phyloP scores from a whole-genome alignment of 805 yeast genomes.

The Metahyphopichia silvanorum region DNA sequence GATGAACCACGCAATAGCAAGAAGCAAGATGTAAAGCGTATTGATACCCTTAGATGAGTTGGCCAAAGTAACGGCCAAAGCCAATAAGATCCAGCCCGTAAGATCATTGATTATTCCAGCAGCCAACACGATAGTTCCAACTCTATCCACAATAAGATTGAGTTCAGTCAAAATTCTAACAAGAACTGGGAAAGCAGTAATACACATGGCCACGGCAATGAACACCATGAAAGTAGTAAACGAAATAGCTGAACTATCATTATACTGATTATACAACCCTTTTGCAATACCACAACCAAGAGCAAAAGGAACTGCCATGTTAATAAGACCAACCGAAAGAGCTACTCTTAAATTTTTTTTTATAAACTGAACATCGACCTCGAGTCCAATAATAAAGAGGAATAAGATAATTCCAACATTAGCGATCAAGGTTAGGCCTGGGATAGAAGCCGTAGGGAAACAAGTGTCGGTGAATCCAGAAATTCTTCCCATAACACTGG shows the following conservation, averaged over 20 bases:
- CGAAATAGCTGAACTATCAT: constrained; percentile 34
- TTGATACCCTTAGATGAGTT: constrained; percentile 67
- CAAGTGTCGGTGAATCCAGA: constrained; percentile 64
- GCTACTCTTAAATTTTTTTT: constrained; percentile 61
- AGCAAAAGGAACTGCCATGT: constrained; percentile 78
- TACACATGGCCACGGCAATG: constrained; percentile 78
- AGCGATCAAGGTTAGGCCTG: constrained; percentile 65
- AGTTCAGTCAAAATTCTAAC: constrained; percentile 77
- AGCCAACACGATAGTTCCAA: constrained; percentile 68
- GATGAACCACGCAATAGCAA: constrained; percentile 68
- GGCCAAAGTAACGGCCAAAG: constrained; percentile 72
- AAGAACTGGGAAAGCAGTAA: constrained; percentile 82
- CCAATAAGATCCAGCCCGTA: constrained; percentile 77
- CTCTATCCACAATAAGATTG: constrained; percentile 66
- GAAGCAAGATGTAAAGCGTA: constrained; percentile 65
- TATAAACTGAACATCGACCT: constrained; percentile 68
- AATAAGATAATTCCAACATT: constrained; percentile 73
- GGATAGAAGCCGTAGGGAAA: constrained; percentile 61
- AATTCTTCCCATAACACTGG: constrained; percentile 68
- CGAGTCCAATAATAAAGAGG: constrained; percentile 74
- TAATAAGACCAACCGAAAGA: constrained; percentile 61
- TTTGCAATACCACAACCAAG: constrained; percentile 69
- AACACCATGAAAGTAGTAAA: constrained; percentile 78
- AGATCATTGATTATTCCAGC: constrained; percentile 82
- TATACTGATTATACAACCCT: constrained; percentile 61